phyloP scores from a whole-genome alignment of 2,329 filamentous ascomycete genomes.

The Aspergillus sp. region DNA sequence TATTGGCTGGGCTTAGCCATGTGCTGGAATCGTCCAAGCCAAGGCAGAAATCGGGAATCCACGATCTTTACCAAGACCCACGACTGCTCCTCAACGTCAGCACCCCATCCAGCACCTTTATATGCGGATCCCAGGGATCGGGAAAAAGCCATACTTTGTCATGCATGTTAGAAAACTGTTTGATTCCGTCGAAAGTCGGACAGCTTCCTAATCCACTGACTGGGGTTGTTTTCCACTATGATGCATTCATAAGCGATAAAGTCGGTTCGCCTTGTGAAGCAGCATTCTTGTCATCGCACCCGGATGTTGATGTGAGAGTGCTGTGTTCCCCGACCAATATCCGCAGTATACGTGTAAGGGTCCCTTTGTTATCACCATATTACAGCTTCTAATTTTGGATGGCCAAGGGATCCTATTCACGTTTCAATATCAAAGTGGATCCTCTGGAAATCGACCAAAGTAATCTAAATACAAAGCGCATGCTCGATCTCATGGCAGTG shows the following conservation, averaged over 20 bases:
- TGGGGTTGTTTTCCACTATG: slow-evolving; percentile 59
- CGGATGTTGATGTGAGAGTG: slow-evolving; percentile 43
- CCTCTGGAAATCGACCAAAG: slow-evolving; percentile 45
- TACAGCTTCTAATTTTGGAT: too few species aligned
- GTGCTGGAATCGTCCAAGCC: not conserved
- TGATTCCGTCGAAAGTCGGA: slow-evolving; percentile 41
- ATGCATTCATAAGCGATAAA: slow-evolving; percentile 45
- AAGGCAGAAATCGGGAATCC: not conserved
- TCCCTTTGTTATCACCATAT: too few species aligned
- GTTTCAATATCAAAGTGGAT: slow-evolving; percentile 42
- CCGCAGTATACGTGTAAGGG: slow-evolving; percentile 5
- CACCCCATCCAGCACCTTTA: slow-evolving; percentile 35
- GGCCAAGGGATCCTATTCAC: slow-evolving; percentile 34
- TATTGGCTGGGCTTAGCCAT: not conserved
- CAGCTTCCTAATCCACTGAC: slow-evolving; percentile 33
- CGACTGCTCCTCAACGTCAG: slow-evolving; percentile 12
- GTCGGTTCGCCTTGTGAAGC: slow-evolving; percentile 52
- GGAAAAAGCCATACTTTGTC: slow-evolving; percentile 46
- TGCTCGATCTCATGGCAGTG: slow-evolving; percentile 55
- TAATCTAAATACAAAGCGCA: slow-evolving; percentile 50
- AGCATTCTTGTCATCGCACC: slow-evolving; percentile 44
- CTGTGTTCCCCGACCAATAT: slow-evolving; percentile 50
- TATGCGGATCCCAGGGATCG: slow-evolving; percentile 51
- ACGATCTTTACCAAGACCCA: slow-evolving; percentile 5
- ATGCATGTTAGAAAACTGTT: slow-evolving; percentile 47